These are phyloP conservation scores for Aspergillus haitiensis DNA, from an alignment of 495 filamentous ascomycete species.

Conservation along the genomic window DNA sequence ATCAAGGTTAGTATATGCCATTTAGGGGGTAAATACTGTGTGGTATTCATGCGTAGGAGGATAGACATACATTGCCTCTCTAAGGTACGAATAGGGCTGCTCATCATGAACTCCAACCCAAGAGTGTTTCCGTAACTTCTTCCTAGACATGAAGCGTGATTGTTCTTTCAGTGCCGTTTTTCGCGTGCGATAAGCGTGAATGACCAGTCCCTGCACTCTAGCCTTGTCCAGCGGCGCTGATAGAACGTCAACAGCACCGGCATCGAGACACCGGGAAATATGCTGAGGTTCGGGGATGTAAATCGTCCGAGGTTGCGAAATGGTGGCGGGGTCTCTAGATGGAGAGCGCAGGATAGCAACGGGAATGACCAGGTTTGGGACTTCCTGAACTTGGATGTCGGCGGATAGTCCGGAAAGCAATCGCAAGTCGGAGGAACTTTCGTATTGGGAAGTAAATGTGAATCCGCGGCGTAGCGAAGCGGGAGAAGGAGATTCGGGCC, in stretches of 20 bases:
- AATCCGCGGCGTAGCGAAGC: slow-evolving; percentile 43
- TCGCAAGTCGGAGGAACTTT: slow-evolving; percentile 64
- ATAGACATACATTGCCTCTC: slow-evolving; percentile 66
- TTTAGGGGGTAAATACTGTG: too few relatives aligned
- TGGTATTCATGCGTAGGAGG: too few relatives aligned
- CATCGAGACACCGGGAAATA: slow-evolving; percentile 71
- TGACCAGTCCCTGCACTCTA: slow-evolving; percentile 67
- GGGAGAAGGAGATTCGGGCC: slow-evolving; percentile 40
- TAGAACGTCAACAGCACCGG: slow-evolving; percentile 82
- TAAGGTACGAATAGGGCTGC: slow-evolving; percentile 84
- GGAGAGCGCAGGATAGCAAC: slow-evolving; percentile 62
- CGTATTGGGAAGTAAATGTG: slow-evolving; percentile 49
- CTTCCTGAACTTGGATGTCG: slow-evolving; percentile 68
- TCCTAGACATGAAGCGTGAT: slow-evolving; percentile 61
- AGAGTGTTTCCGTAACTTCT: slow-evolving; percentile 75
- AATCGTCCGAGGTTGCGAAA: slow-evolving; percentile 38
- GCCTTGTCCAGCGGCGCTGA: slow-evolving; percentile 70
- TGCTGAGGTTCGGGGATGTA: slow-evolving; percentile 44
- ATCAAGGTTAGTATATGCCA: not conserved
- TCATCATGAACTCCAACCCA: slow-evolving; percentile 89
- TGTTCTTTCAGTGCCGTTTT: slow-evolving; percentile 69
- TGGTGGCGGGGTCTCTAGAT: slow-evolving; percentile 33
- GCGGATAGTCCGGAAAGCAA: slow-evolving; percentile 67
- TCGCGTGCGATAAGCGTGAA: slow-evolving; percentile 79
- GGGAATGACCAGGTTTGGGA: slow-evolving; percentile 72